A percentile compares a stretch with the other conserved stretches of the same genome.
phyloP scores from a whole-genome alignment of 257 asterid genomes.

The Ilex aquifolium region DNA sequence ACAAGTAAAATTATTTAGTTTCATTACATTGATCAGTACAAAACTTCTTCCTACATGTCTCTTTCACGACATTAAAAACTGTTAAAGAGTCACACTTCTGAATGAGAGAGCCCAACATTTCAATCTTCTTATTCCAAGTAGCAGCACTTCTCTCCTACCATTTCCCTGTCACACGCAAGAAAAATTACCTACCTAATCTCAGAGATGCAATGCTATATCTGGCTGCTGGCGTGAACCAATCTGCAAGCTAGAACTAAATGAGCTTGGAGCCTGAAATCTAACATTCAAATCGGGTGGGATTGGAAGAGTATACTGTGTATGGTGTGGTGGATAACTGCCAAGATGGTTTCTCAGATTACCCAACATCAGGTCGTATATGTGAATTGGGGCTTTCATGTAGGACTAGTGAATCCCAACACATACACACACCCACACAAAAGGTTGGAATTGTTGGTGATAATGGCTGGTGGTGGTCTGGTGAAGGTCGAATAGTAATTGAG shows the following conservation, averaged over 20 bases:
- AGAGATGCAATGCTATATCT: slow-evolving; percentile 86
- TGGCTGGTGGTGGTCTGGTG: no score
- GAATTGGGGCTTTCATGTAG: slow-evolving; percentile 21
- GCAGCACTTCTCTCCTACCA: no score
- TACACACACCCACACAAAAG: no score
- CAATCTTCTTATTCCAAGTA: no score
- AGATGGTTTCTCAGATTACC: slow-evolving; percentile 20
- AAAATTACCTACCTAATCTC: slow-evolving; percentile 19
- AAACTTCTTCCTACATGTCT: no score
- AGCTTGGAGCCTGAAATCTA: slow-evolving; percentile 40
- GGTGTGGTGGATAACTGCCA: slow-evolving; percentile 26
- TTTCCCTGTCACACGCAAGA: neutral
- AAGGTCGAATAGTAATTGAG: no score
- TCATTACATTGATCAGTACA: no score
- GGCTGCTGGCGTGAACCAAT: slow-evolving; percentile 77
- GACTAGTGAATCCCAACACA: neutral
- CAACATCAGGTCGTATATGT: slow-evolving; percentile 29
- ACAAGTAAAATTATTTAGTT: no score
- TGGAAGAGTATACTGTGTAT: slow-evolving; percentile 11
- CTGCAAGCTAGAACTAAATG: slow-evolving; percentile 74
- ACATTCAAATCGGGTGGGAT: slow-evolving; percentile 67
- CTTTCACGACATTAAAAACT: no score
- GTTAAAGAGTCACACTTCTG: no score
- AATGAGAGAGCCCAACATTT: no score
- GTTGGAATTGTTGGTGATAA: no score